These are phyloP conservation scores for Pachyrhizus erosus DNA, from an alignment of 306 rosid species.

Conservation along the genomic window DNA sequence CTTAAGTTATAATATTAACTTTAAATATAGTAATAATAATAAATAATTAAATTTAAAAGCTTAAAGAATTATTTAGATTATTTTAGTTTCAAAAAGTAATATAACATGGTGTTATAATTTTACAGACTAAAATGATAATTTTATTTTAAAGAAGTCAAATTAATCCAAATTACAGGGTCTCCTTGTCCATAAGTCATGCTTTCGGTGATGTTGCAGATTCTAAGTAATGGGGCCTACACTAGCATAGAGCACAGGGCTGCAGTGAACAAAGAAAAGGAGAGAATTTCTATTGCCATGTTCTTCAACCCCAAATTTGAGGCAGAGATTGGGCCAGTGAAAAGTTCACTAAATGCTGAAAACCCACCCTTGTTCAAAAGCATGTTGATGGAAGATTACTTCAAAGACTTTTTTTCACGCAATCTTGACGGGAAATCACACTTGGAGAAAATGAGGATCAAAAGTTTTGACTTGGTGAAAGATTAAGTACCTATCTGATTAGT, in stretches of 20 bases:
- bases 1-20: no score
- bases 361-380: conserved; percentile 60
- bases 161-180: neutral
- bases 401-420: conserved; percentile 60
- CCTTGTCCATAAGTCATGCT: neutral
- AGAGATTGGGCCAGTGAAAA: conserved; percentile 58
- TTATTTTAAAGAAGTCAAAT: neutral
- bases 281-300: conserved; percentile 74
- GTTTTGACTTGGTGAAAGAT: neutral
- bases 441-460: conserved; percentile 62
- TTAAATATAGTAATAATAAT: no score
- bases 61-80: no score
- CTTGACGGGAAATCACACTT: conserved; percentile 69
- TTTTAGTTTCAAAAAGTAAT: no score
- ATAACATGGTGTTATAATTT: no score
- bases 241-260: conserved; percentile 80
- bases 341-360: conserved; percentile 45
- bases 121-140: no score
- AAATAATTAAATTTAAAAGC: no score
- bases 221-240: conserved; percentile 73
- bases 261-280: conserved; percentile 68
- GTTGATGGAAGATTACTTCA: conserved; percentile 60
- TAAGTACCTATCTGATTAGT: neutral
- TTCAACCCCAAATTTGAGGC: conserved; percentile 69
- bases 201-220: conserved; percentile 53